These are phyloP conservation scores for Ogataea pini DNA, from an alignment of 805 yeast genomes.

Conservation along the genomic window DNA sequence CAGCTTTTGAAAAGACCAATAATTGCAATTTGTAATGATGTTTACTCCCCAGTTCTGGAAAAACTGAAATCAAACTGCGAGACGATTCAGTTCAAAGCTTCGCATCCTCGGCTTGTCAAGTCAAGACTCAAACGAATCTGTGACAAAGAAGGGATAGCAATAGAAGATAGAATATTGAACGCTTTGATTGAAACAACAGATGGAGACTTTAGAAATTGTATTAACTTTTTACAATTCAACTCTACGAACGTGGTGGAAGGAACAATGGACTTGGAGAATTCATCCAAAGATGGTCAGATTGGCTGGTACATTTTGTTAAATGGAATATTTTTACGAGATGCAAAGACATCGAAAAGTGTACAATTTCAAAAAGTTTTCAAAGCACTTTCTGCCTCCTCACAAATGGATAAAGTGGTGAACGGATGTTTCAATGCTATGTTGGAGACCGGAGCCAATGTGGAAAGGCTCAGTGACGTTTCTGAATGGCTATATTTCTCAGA, in stretches of 20 bases:
- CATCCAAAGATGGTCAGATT: slow-evolving; percentile 58
- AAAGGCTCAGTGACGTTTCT: slow-evolving; percentile 58
- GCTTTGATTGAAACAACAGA: slow-evolving; percentile 71
- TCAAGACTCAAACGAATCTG: slow-evolving; percentile 55
- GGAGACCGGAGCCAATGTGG: slow-evolving; percentile 62
- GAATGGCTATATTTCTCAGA: slow-evolving; percentile 83
- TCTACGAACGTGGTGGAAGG: slow-evolving; percentile 4
- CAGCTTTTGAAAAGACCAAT: slow-evolving; percentile 73
- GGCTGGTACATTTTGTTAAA: slow-evolving; percentile 71
- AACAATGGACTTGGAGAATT: slow-evolving; percentile 17
- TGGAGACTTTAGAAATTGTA: slow-evolving; percentile 82
- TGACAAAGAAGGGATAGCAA: slow-evolving; percentile 49
- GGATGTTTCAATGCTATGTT: slow-evolving; percentile 71
- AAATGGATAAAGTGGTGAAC: slow-evolving; percentile 62
- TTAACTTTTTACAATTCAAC: slow-evolving; percentile 78
- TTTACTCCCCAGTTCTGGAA: slow-evolving; percentile 74
- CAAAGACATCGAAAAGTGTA: slow-evolving; percentile 45
- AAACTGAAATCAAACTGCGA: slow-evolving; percentile 74
- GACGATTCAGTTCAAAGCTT: slow-evolving; percentile 62
- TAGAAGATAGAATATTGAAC: slow-evolving; percentile 53
- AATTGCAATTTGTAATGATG: slow-evolving; percentile 88
- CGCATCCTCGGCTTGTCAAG: slow-evolving; percentile 48
- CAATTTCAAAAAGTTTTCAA: slow-evolving; percentile 51
- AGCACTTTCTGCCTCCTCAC: slow-evolving; percentile 46
- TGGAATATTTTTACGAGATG: slow-evolving; percentile 55